Evolutionary conservation across 2,329 filamentous ascomycete species (phyloP).

Genomic region (Ceratocystis eucalypticola): DNA sequence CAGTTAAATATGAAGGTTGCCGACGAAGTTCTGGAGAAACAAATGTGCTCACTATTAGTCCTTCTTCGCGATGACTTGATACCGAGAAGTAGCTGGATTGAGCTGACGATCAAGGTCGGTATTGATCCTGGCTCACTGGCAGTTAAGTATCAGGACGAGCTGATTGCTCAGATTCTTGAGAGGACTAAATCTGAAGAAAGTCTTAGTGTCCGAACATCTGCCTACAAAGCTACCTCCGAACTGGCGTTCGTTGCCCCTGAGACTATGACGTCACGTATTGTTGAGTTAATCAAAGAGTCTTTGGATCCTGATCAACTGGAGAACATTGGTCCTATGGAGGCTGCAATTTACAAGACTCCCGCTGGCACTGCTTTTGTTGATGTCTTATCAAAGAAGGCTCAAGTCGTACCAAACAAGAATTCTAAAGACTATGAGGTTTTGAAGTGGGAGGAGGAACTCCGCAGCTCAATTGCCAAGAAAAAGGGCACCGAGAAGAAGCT

Average conservation of each 20-base stretch:
- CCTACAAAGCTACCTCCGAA: conserved; percentile 76
- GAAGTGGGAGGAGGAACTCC: conserved; percentile 92
- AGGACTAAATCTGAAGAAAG: conserved; percentile 34
- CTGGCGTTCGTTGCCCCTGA: conserved; percentile 88
- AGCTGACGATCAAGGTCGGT: conserved; percentile 64
- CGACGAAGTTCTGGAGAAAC: conserved; percentile 43
- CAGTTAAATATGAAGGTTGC: conserved; percentile 33
- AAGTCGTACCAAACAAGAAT: conserved; percentile 67
- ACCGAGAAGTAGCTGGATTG: conserved; percentile 74
- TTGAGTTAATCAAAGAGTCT: conserved; percentile 60
- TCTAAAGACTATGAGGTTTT: conserved; percentile 89
- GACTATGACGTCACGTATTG: conserved; percentile 58
- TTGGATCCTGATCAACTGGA: conserved; percentile 56
- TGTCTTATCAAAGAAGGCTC: conserved; percentile 71
- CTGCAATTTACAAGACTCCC: conserved; percentile 81
- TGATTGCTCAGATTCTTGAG: conserved; percentile 53
- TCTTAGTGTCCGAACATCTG: conserved; percentile 46
- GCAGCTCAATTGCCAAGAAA: conserved; percentile 78
- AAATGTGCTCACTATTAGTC: conserved; percentile 65
- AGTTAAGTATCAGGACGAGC: conserved; percentile 44
- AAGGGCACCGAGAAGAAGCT: conserved; percentile 86
- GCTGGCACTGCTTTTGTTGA: conserved; percentile 83
- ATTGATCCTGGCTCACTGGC: conserved; percentile 74
- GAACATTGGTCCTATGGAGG: conserved; percentile 70
- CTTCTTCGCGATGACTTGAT: conserved; percentile 67